Conservation (phyloP, 2,329 filamentous ascomycete genomes). For the Helotiales sp. region DNA sequence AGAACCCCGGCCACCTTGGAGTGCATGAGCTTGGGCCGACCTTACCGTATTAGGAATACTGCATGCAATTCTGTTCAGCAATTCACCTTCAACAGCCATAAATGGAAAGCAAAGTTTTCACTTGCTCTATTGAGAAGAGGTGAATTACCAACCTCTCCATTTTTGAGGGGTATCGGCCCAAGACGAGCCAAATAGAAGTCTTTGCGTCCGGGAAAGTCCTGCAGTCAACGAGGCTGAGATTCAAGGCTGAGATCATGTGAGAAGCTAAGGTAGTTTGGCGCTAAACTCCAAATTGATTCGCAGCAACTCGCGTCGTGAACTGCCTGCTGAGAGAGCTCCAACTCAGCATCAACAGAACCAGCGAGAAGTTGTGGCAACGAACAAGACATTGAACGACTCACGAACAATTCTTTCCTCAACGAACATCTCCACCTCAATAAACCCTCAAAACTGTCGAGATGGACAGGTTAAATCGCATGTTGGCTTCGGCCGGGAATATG, state of each 20-base stretch:
- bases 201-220: too few species aligned
- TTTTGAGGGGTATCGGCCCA: too few species aligned
- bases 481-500: conserved; percentile 76
- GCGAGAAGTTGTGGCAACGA: conserved; percentile 29
- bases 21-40: conserved; percentile 6
- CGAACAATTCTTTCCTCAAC: conserved; percentile 8
- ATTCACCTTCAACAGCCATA: neutral
- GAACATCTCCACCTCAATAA: conserved; percentile 5
- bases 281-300: conserved; percentile 19
- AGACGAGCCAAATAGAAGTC: too few species aligned
- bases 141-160: neutral
- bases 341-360: conserved; percentile 25
- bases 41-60: neutral
- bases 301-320: conserved; percentile 14
- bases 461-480: conserved; percentile 91
- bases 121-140: too few species aligned
- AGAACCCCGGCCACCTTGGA: neutral
- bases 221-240: conserved; percentile 18
- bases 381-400: conserved; percentile 21
- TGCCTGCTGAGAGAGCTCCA: conserved; percentile 26
- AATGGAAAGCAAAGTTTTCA: neutral
- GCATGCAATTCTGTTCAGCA: neutral
- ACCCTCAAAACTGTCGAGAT: conserved; percentile 52
- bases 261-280: conserved; percentile 9
- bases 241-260: conserved; percentile 22